Base-by-base conservation (phyloP, 2,329 filamentous ascomycete species). In the Penicillium sp. region DNA sequence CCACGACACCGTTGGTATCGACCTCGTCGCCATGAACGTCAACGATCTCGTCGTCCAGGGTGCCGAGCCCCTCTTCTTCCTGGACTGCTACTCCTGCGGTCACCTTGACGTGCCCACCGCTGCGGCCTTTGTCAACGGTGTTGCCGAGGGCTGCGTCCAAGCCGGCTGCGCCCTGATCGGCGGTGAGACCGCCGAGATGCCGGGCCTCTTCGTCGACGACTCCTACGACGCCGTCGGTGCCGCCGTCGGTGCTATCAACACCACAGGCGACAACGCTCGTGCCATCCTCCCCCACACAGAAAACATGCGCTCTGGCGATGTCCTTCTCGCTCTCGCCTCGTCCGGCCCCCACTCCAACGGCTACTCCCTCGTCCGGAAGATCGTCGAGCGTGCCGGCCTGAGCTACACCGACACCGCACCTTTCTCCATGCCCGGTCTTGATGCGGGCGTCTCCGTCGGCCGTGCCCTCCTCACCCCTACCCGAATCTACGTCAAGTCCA, bases 1-100 rank as follows among this genome's bases (percentile, higher is more conserved):
- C 72, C 93, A 96, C 71, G 84, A 91, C 69, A 95, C 90, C 3
- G 91, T 98, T 10, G 93, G 93, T 53, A 89, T 98, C 61, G 93
- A 98, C 67, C 80, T 98, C 32, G 93, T 98, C 4, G 93, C 93
- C 58, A 97, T 97, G 91, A 97, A 96, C 69, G 93, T 97, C 66
- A 98, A 98, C 69, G 93, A 98, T 64, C 78, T 98, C 0, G 84
- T 98, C 45, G 93, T 97, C 8, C 90, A 97, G 73, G 93, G 93
- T 48, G 93, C 93, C 12, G 88, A 93, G 60, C 90, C 93, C 2
- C 78, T 97, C 57, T 93, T 93, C 77, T 97, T 98, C 79, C 83
- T 97, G 55, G 93, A 98, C 75, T 97, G 95, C 78, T 96, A 94
- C 72, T 91, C 89, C 53, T 96, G 90, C 77, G 89, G 87, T 69